Conservation (phyloP, 768 basidiomycete genomes). For the Russula emetica region DNA sequence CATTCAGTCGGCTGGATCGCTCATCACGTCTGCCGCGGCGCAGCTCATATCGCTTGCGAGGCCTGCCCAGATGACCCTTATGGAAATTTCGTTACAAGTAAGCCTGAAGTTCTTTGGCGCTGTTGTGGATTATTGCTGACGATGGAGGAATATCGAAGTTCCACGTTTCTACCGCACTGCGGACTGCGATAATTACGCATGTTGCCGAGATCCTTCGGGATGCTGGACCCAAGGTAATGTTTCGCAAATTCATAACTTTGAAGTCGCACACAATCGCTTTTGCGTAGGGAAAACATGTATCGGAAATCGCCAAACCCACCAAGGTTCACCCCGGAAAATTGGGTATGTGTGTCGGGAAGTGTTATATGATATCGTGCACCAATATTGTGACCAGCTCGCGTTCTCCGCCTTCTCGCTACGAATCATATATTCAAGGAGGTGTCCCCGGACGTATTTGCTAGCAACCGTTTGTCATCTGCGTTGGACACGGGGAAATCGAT, state of each 20-base stretch:
- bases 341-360: slow-evolving; percentile 30
- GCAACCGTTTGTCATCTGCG: slow-evolving; percentile 31
- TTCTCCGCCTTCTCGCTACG: slow-evolving; percentile 33
- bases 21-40: slow-evolving; percentile 10
- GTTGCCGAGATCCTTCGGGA: slow-evolving; percentile 26
- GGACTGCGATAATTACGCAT: background rate
- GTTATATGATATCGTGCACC: background rate
- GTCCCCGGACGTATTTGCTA: slow-evolving; percentile 32
- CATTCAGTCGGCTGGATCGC: slow-evolving; percentile 8
- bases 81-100: slow-evolving; percentile 5
- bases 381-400: slow-evolving; percentile 24
- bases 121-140: background rate
- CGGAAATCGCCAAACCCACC: slow-evolving; percentile 37
- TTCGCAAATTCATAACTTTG: background rate
- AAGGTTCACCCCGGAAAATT: slow-evolving; percentile 35
- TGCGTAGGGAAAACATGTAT: slow-evolving; percentile 37
- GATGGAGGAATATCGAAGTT: background rate
- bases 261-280: background rate
- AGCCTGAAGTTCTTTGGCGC: background rate
- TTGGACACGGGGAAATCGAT: slow-evolving; percentile 32
- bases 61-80: background rate
- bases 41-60: slow-evolving; percentile 6
- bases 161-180: background rate
- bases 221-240: slow-evolving; percentile 19
- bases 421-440: slow-evolving; percentile 34